Evolutionary conservation across 805 yeast genomes (phyloP).

Genomic region (Brettanomyces nanus): DNA sequence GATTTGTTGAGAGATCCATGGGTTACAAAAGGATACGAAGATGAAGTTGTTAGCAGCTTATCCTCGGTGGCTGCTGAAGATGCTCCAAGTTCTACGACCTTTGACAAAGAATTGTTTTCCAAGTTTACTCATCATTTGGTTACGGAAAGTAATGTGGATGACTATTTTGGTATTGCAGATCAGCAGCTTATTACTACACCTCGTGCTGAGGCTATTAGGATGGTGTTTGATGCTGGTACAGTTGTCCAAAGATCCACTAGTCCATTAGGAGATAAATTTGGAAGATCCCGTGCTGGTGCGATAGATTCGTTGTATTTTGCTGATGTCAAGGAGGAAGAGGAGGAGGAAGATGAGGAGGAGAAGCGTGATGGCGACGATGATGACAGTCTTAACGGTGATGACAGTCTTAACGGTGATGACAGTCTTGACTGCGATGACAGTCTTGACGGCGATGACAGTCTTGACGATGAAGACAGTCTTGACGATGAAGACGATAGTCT

Average conservation of each 20-base stretch:
- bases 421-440: slow-evolving; percentile 17
- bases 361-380: neutral
- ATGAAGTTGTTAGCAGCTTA: slow-evolving; percentile 5
- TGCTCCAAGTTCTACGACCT: slow-evolving; percentile 22
- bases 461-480: slow-evolving; percentile 11
- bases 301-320: slow-evolving; percentile 1
- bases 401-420: slow-evolving; percentile 14
- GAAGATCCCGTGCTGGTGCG: neutral
- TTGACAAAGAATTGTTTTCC: slow-evolving; percentile 20
- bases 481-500: slow-evolving; percentile 12
- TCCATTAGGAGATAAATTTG: neutral
- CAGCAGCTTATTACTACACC: slow-evolving; percentile 21
- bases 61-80: slow-evolving; percentile 17
- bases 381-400: too few relatives aligned
- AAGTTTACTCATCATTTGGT: slow-evolving; percentile 21
- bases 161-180: slow-evolving; percentile 11
- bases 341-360: neutral
- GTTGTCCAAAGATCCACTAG: slow-evolving; percentile 19
- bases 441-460: slow-evolving; percentile 16
- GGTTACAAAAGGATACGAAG: slow-evolving; percentile 31
- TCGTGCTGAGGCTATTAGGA: slow-evolving; percentile 30
- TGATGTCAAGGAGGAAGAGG: neutral
- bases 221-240: slow-evolving; percentile 30
- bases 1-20: slow-evolving; percentile 68
- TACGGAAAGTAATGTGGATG: slow-evolving; percentile 15